phyloP scores from a whole-genome alignment of 768 basidiomycete species.

The Harrya chromipes region DNA sequence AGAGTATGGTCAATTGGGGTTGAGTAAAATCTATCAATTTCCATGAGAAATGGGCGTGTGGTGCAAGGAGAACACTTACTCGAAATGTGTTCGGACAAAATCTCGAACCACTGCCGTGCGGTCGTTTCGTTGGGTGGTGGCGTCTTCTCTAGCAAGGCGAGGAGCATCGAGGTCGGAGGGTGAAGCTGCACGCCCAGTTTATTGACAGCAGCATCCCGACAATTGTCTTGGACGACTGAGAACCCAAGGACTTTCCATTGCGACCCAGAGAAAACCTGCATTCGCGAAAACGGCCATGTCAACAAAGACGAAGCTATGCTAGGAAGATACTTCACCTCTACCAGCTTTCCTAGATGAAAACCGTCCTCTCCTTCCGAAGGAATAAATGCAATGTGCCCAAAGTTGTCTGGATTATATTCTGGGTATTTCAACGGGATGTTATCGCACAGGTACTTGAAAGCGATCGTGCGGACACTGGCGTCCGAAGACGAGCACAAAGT shows the following conservation, averaged over 20 bases:
- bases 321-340: slow-evolving; percentile 46
- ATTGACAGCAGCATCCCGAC: slow-evolving; percentile 47
- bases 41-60: slow-evolving; percentile 1
- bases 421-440: slow-evolving; percentile 61
- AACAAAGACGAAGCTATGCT: neutral
- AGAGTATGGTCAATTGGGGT: slow-evolving; percentile 54
- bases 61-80: slow-evolving; percentile 38
- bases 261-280: slow-evolving; percentile 64
- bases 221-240: slow-evolving; percentile 52
- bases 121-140: slow-evolving; percentile 52
- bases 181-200: slow-evolving; percentile 71
- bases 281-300: neutral
- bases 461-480: slow-evolving; percentile 47
- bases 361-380: slow-evolving; percentile 61
- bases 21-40: slow-evolving; percentile 51
- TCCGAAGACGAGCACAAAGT: slow-evolving; percentile 62
- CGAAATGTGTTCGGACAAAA: slow-evolving; percentile 59
- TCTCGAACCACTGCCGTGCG: slow-evolving; percentile 65
- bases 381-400: slow-evolving; percentile 66
- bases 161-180: slow-evolving; percentile 60
- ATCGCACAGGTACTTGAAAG: slow-evolving; percentile 81
- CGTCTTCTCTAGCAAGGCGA: slow-evolving; percentile 55
- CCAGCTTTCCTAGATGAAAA: slow-evolving; percentile 55
- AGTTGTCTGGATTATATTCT: slow-evolving; percentile 54
- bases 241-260: slow-evolving; percentile 80